A percentile compares a stretch with the other conserved stretches of the same genome.
Conservation (phyloP, 768 basidiomycete species). For the Lepiota subincarnata region DNA sequence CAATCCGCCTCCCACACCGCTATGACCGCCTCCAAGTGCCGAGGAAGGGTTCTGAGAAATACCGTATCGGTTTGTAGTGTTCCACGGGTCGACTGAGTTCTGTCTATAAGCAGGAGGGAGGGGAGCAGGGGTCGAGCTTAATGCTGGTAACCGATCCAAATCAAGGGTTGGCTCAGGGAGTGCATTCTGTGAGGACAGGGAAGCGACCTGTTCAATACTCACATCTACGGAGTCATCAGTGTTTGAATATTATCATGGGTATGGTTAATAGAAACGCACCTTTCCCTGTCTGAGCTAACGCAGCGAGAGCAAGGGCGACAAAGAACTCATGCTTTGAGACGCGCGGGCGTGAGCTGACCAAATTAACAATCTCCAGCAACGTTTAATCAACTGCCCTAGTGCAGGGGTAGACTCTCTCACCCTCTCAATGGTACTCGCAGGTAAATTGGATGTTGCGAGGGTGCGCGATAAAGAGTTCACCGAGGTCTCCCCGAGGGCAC, state of each 20-base stretch:
- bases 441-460: constrained; percentile 69
- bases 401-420: constrained; percentile 33
- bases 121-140: constrained; percentile 44
- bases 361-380: constrained; percentile 73
- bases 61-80: constrained; percentile 34
- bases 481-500: constrained; percentile 70
- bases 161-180: constrained; percentile 73
- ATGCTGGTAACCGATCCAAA: constrained; percentile 51
- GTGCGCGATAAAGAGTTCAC: constrained; percentile 81
- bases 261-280: no score
- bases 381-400: background rate
- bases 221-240: constrained; percentile 45
- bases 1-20: constrained; percentile 19
- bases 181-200: constrained; percentile 70
- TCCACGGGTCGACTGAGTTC: constrained; percentile 66
- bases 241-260: background rate
- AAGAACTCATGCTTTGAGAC: constrained; percentile 91
- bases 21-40: background rate
- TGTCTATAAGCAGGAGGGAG: constrained; percentile 38
- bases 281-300: constrained; percentile 78
- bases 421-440: constrained; percentile 79
- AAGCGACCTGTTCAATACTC: constrained; percentile 77
- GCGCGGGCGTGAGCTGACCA: constrained; percentile 75
- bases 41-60: constrained; percentile 7
- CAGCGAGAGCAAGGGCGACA: constrained; percentile 83